Percentiles rank a stretch among this genome's conserved stretches.
Evolutionary conservation across 495 filamentous ascomycete genomes (phyloP).

Genomic region (Aspergillus baeticus): DNA sequence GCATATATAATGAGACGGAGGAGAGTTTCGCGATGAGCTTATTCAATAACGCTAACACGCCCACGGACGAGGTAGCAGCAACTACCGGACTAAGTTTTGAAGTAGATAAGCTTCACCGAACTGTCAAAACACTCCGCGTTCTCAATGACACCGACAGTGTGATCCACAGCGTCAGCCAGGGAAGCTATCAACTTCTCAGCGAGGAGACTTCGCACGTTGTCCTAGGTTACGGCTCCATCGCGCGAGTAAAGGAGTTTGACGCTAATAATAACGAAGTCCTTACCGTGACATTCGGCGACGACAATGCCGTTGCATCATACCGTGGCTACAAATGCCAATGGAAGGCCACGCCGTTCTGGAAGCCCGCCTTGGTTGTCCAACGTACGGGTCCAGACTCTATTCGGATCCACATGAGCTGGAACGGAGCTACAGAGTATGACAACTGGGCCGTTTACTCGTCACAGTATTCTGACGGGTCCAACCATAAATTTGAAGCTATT

Average conservation of each 20-base stretch:
- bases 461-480: conserved; percentile 18
- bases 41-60: conserved; percentile 40
- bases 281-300: conserved; percentile 36
- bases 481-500: conserved; percentile 21
- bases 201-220: conserved; percentile 39
- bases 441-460: conserved; percentile 35
- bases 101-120: conserved; percentile 40
- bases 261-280: conserved; percentile 30
- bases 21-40: conserved; percentile 25
- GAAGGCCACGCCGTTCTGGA: conserved; percentile 39
- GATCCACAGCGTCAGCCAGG: conserved; percentile 46
- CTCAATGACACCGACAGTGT: conserved; percentile 33
- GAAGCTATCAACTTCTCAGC: conserved; percentile 44
- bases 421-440: conserved; percentile 43
- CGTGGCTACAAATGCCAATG: conserved; percentile 41
- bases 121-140: conserved; percentile 32
- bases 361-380: conserved; percentile 27
- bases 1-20: conserved; percentile 36
- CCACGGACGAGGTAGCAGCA: conserved; percentile 23
- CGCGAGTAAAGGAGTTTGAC: conserved; percentile 49
- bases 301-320: conserved; percentile 41
- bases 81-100: conserved; percentile 39
- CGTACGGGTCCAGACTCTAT: conserved; percentile 17
- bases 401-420: conserved; percentile 39
- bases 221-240: conserved; percentile 48